These are phyloP conservation scores for Comarum palustre DNA, from an alignment of 306 rosid species.

Conservation along the genomic window DNA sequence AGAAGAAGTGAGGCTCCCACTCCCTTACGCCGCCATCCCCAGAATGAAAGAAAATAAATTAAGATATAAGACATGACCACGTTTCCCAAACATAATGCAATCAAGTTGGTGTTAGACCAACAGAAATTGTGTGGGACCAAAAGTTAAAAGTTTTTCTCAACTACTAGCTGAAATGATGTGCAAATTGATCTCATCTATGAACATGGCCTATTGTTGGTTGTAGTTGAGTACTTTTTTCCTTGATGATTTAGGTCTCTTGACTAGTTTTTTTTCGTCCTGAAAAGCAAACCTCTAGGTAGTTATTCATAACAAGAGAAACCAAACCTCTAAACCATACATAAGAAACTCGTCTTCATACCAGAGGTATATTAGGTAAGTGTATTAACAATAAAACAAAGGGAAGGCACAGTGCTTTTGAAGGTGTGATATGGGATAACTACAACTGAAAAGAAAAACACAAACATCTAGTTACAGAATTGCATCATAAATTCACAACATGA, in stretches of 20 bases:
- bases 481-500: constrained; percentile 16
- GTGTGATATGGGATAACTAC: not conserved
- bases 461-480: not conserved
- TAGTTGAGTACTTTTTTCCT: not conserved
- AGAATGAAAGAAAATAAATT: not conserved
- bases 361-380: not conserved
- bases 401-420: not conserved
- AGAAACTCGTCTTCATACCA: not conserved
- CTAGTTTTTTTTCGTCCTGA: too few species aligned
- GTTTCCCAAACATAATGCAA: not conserved
- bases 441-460: not conserved
- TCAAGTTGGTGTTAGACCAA: not conserved
- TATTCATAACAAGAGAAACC: not conserved
- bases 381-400: not conserved
- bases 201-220: not conserved
- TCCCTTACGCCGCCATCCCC: not conserved
- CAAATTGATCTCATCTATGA: not conserved
- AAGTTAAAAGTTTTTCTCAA: not conserved
- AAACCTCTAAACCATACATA: not conserved
- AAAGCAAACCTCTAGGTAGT: too few species aligned
- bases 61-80: not conserved
- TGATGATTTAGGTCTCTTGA: not conserved
- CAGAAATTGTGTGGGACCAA: not conserved
- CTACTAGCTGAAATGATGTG: not conserved
- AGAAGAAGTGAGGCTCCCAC: constrained; percentile 6